Conservation (phyloP, 345 rosid species). For the Trapa bicornis region DNA sequence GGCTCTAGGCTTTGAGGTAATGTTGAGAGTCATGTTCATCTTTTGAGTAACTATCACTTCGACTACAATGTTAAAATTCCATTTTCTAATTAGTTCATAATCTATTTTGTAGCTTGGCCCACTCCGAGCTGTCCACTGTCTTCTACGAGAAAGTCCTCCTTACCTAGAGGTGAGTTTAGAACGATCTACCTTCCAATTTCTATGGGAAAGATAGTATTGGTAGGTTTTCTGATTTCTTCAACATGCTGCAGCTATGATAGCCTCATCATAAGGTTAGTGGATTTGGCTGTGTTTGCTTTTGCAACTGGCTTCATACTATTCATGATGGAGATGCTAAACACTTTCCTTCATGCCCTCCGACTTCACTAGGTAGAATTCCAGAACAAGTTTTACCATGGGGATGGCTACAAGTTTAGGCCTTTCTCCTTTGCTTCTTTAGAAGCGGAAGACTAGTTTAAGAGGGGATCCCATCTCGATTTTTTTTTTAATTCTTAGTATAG, state of each 20-base stretch:
- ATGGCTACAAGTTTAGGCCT: slow-evolving; percentile 90
- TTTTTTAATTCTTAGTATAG: background rate
- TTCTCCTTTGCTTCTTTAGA: slow-evolving; percentile 59
- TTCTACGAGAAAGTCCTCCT: slow-evolving; percentile 93
- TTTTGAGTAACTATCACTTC: slow-evolving; percentile 1
- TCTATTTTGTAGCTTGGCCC: slow-evolving; percentile 67
- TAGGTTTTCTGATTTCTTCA: background rate
- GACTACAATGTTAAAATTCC: background rate
- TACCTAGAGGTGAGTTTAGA: slow-evolving; percentile 77
- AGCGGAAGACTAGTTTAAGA: slow-evolving; percentile 41
- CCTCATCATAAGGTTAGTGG: slow-evolving; percentile 54
- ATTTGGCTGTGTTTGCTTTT: slow-evolving; percentile 77
- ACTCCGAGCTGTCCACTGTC: slow-evolving; percentile 87
- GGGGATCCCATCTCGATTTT: background rate
- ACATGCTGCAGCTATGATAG: slow-evolving; percentile 57
- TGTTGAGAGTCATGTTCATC: background rate
- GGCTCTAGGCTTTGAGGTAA: slow-evolving; percentile 98
- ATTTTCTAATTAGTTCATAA: slow-evolving; percentile 6
- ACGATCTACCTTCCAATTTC: background rate
- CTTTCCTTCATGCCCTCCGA: slow-evolving; percentile 92
- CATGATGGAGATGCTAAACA: slow-evolving; percentile 95
- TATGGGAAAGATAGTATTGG: background rate
- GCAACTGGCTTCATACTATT: slow-evolving; percentile 87
- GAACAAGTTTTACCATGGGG: slow-evolving; percentile 82
- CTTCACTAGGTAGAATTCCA: slow-evolving; percentile 98